A percentile compares a stretch with the other conserved stretches of the same genome.
These are phyloP conservation scores for Nicotiana knightiana DNA, from an alignment of 257 asterid genomes.

Conservation along the genomic window DNA sequence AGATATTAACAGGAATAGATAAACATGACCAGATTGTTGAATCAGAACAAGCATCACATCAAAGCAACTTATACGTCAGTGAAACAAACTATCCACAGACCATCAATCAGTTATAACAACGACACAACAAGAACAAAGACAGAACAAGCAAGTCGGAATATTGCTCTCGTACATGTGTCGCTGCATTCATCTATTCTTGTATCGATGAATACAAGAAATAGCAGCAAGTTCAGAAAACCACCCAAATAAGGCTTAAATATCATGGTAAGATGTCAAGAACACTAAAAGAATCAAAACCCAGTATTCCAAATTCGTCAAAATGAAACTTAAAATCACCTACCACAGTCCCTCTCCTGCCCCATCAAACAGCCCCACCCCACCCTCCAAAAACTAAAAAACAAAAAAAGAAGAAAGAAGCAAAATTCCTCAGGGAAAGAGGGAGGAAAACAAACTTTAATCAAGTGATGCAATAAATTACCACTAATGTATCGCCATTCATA, in stretches of 20 bases:
- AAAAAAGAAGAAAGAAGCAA: neutral
- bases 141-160: neutral
- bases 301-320: neutral
- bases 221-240: neutral
- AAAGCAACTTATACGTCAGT: neutral
- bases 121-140: neutral
- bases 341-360: neutral
- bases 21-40: neutral
- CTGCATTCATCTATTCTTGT: neutral
- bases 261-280: neutral
- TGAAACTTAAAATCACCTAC: neutral
- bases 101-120: neutral
- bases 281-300: neutral
- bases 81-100: neutral
- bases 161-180: neutral
- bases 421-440: neutral
- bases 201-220: neutral
- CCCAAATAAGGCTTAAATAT: neutral
- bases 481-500: constrained; percentile 82
- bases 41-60: neutral
- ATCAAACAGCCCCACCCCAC: neutral
- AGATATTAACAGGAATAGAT: neutral
- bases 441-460: neutral
- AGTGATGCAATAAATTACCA: constrained; percentile 36
- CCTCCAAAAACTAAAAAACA: neutral